Evolutionary conservation across 768 basidiomycete genomes (phyloP), one percentile per base, ranked within the genome.

Genomic region (Atractiella rhizophila): DNA sequence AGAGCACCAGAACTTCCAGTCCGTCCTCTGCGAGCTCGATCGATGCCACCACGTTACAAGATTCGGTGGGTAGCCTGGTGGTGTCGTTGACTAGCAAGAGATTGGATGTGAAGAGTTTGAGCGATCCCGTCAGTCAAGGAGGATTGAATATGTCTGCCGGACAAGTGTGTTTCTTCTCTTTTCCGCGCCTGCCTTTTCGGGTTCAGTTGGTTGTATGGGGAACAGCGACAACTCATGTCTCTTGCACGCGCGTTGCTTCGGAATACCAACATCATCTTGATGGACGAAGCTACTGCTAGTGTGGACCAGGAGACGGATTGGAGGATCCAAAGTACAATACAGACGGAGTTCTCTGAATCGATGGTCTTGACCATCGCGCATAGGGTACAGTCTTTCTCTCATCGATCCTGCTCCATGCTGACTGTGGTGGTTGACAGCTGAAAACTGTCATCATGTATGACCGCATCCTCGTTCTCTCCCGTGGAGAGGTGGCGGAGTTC

Each of bases 401-500:
- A n/a, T n/a, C n/a, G n/a, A n/a, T n/a, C n/a, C n/a, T n/a, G n/a
- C n/a, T n/a, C n/a, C n/a, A n/a, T n/a, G n/a, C n/a, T n/a, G n/a
- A n/a, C n/a, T n/a, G n/a, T n/a, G n/a, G n/a, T n/a, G n/a, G n/a
- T 28, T 25, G 39, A 18, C 43, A 37, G 4, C 43, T 53, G 3
- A 41, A 51, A 19, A 49, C 51, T 3, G 39, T 55, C 38, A 50
- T 53, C 36, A 48, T 45, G 20, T 55, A 51, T 30, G 45, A 53
- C 44, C 44, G 43, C 21, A 47, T 55, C n/a, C 39, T 53, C 27
- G 15, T 40, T 4, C 49, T 48, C 12, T 72, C 72, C 40, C 64
- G 66, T 16, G 80, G 80, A 2, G 64, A 66, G 41, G 64, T 85
- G 32, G 57, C 70, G n/a, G 79, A 85, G 52, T 80, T 71, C 55